Base-by-base conservation (phyloP, 768 basidiomycete genomes). In the Pseudohyphozyma bogoriensis region DNA sequence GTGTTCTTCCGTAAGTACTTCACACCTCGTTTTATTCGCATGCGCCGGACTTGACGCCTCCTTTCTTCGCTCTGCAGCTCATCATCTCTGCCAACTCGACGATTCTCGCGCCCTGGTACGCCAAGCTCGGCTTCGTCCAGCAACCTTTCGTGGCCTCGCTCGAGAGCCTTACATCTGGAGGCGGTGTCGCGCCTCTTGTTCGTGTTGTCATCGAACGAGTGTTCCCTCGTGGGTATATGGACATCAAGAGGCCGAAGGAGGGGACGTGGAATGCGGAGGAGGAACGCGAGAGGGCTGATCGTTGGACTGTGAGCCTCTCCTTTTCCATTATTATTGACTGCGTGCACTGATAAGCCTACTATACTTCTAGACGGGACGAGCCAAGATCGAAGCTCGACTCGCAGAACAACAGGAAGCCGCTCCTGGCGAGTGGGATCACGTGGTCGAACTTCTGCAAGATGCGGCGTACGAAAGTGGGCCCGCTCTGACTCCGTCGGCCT, bases 81-180 rank as follows among this genome's bases (percentile, higher is more conserved):
- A 70, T 80, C 26, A 73, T 99, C 22, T 78, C 80, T 5, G 90
- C 88, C 4, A 99, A 99, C 72, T 87, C 87, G 0, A 84, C 89
- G 2, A 85, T 86, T 63, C 77, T 92, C 55, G 86, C 85, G 6
- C 80, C 83, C 0, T 99, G 95, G 95, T 82, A 95, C 70, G 78
- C 83, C 2, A 87, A 85, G 66, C 79, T 99, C 9, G 95, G 95
- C 10, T 89, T 89, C 70, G 81, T 80, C 60, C 75, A 69, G 28
- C 74, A 76, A 4, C 84, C 83, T 2, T 86, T 80, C 68, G 77
- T 92, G 31, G 82, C 88, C 0, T 86, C 86, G 0, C 74, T 97
- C 63, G 79, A 83, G 59, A 87, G 85, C 69, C 73, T 99, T 52
- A 84, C 84, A 1, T 72, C 82, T 0, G 87, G 92, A 68, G 95